Evolutionary conservation across 1,139 yeast genomes (phyloP).

Genomic region (Blastobotrys aristatus): DNA sequence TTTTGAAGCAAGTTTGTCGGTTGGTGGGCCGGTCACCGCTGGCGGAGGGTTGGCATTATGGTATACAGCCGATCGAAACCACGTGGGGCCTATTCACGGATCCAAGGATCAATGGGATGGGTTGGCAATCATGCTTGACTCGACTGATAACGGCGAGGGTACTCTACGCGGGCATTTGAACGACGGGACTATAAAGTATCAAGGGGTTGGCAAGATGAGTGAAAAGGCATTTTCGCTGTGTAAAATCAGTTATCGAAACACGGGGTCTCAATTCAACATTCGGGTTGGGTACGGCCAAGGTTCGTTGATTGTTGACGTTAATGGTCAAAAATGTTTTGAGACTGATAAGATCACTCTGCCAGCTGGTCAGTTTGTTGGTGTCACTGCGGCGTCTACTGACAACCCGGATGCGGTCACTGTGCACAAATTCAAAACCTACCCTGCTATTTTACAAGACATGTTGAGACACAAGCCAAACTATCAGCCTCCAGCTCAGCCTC

Average conservation of each 20-base stretch:
- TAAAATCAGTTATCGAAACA: slow-evolving; percentile 35
- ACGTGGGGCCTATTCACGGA: slow-evolving; percentile 36
- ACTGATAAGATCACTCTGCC: slow-evolving; percentile 34
- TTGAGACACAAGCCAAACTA: slow-evolving; percentile 6
- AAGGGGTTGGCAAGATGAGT: slow-evolving; percentile 15
- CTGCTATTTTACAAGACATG: slow-evolving; percentile 12
- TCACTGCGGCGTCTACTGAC: slow-evolving; percentile 34
- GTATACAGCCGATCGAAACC: slow-evolving; percentile 30
- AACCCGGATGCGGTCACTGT: slow-evolving; percentile 33
- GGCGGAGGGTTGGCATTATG: slow-evolving; percentile 38
- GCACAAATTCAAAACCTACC: slow-evolving; percentile 22
- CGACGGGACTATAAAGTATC: slow-evolving; percentile 32
- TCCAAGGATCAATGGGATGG: slow-evolving; percentile 39
- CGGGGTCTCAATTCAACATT: slow-evolving; percentile 31
- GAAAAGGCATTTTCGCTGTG: slow-evolving; percentile 36
- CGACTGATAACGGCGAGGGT: slow-evolving; percentile 28
- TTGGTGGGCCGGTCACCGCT: slow-evolving; percentile 32
- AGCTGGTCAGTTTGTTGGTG: slow-evolving; percentile 32
- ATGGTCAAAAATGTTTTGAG: slow-evolving; percentile 37
- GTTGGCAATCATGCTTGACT: slow-evolving; percentile 35
- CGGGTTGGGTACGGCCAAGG: slow-evolving; percentile 33
- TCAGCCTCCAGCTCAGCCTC: slow-evolving; percentile 4
- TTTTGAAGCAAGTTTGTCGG: slow-evolving; percentile 31
- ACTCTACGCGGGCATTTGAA: slow-evolving; percentile 39
- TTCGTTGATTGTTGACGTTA: slow-evolving; percentile 35